Base-by-base conservation (phyloP, 1,139 yeast species). In the Citeromyces hawaiiensis region DNA sequence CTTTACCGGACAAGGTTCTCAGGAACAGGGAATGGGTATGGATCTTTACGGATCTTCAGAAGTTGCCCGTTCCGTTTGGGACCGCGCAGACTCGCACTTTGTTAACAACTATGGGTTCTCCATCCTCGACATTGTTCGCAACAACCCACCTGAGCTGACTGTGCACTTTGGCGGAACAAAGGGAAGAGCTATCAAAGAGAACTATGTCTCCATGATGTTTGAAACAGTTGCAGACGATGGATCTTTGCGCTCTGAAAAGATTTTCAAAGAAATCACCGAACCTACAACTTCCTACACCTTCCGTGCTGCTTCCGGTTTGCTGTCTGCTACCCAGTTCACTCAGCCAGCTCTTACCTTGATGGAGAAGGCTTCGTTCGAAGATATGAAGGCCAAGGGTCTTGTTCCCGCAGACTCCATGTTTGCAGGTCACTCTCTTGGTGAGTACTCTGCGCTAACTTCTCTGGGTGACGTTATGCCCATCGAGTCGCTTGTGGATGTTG, bases 1-100 rank as follows among this genome's bases (percentile, higher is more conserved):
- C 44, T 91, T 93, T 68, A 91, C 99, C 50, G 99, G 98, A 60
- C 99, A 91, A 72, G 99, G 99, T 60, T 88, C 98, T 44, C 98
- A 91, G 67, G 98, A 93, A 64, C 98, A 93, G 70, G 97, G 97
- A 59, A 91, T 91, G 99, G 98, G 99, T 70, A 91, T 91, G 99
- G 98, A 93, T 63, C 73, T 91, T 58, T 91, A 91, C 64, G 80
- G 78, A 48, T 72, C 86, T 39, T 83, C 96, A 41, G 86, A 76
- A 35, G 96, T 93, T 59, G 98, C 99, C 43, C 80, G 79, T 55
- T 77, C 76, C 47, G 97, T 91, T 47, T 91, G 99, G 98, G 97
- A 91, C 62, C 83, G 87, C 60, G 99, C 99, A 45, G 98, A 91
- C 59, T 63, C 64, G 47, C 98, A 93, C 63, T 91, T 93, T 70